These are phyloP conservation scores for Funneliformis caledonium DNA, from an alignment of 371 early-diverging fungal species.

Conservation along the genomic window DNA sequence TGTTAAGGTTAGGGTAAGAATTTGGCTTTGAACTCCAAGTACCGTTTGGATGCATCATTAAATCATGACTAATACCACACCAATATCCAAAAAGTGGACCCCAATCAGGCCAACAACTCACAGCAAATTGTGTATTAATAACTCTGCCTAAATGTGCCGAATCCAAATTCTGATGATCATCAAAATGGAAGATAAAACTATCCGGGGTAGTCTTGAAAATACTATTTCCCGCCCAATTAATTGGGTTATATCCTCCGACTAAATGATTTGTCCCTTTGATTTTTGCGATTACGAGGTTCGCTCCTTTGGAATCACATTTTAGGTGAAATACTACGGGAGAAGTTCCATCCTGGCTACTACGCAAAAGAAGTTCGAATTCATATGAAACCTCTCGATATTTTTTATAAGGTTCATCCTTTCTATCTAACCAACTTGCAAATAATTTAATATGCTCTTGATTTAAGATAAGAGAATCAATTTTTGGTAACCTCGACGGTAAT, in stretches of 20 bases:
- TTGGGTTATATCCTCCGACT: conserved; percentile 17
- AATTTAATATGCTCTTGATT: background rate
- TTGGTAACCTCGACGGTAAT: background rate
- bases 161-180: background rate
- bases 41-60: background rate
- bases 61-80: background rate
- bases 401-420: background rate
- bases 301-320: conserved; percentile 1
- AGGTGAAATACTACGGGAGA: background rate
- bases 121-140: background rate
- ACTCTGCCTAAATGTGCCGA: background rate
- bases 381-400: background rate
- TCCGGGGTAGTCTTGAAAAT: background rate
- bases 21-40: background rate
- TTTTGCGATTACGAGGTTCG: background rate
- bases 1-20: background rate
- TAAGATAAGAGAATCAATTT: background rate
- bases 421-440: background rate
- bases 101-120: background rate
- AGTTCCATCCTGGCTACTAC: background rate
- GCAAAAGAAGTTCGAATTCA: background rate
- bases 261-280: background rate
- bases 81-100: conserved; percentile 11
- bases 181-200: conserved; percentile 14
- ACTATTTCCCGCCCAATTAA: background rate